These are phyloP conservation scores for Heliamphora pulchella DNA, from an alignment of 179 eudicot species.

Conservation along the genomic window DNA sequence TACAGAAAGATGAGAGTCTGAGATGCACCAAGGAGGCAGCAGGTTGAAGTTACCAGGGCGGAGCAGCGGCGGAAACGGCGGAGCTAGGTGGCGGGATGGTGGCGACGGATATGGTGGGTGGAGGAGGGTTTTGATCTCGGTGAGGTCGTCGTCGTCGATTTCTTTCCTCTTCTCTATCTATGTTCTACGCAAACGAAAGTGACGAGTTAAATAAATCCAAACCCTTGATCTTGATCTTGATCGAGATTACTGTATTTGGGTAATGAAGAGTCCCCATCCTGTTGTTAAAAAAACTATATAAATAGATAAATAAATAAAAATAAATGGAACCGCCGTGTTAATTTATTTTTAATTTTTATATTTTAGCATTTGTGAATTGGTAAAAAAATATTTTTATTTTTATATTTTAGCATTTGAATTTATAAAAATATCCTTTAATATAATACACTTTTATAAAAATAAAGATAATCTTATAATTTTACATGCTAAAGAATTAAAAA, in stretches of 20 bases:
- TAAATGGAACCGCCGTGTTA: too few relatives aligned
- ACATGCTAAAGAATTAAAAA: too few relatives aligned
- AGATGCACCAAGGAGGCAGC: background rate
- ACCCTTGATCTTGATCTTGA: background rate
- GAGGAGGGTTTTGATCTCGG: background rate
- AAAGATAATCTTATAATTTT: too few relatives aligned
- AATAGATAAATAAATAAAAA: too few relatives aligned
- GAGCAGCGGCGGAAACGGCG: background rate
- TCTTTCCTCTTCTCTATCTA: background rate
- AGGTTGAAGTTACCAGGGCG: background rate
- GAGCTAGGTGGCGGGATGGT: background rate
- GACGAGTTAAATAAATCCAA: slow-evolving; percentile 1
- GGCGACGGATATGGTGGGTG: background rate
- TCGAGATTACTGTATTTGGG: background rate
- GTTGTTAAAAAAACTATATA: background rate
- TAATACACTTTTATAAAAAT: too few relatives aligned
- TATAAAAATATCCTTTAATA: too few relatives aligned
- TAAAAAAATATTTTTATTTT: too few relatives aligned
- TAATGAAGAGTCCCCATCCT: background rate
- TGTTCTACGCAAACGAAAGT: background rate
- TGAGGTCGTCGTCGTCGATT: background rate
- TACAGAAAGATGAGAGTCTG: background rate
- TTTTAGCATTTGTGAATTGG: too few relatives aligned
- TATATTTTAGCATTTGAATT: too few relatives aligned
- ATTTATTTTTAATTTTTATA: too few relatives aligned